Evolutionary conservation across 1,284 basidiomycete species (phyloP), one percentile per base, ranked within the genome.

Genomic region (Paramarasmius palmivorus): DNA sequence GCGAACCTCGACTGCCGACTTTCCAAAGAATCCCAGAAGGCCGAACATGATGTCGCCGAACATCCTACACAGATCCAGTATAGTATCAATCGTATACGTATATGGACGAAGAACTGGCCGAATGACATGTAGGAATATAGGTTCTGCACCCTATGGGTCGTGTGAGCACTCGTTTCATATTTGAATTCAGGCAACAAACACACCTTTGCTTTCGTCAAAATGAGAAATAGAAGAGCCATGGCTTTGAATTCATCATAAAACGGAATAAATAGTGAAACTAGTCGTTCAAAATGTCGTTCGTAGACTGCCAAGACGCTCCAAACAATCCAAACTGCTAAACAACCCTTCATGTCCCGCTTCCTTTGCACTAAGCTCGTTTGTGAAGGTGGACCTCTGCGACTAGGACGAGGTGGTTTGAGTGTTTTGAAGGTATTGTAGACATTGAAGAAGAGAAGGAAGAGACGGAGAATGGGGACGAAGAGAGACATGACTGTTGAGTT

Each of bases 361-460:
- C 90, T 74, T 67, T 88, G 84, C 75, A 7, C 84, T 84, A 58
- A 17, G 34, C 55, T 53, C 22, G 49, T 25, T 32, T 50, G 44
- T 4, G 44, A 46, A 26, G 44, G 44, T 17, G 32, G 4, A 12
- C 40, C 49, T 10, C 34, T 83, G 78, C 25, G 75, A 44, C 83
- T 88, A 2, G 79, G 76, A 39, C 78, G 79, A 1, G 89, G 88
- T 2, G 68, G 67, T 63, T 87, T 88, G 55, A 92, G 74, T 0
- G 83, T 86, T 73, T 93, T 93, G 77, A 84, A 92, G 1, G 90
- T 87, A 57, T 90, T 87, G 60, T 86, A 92, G 38, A 92, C 75
- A 66, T 92, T 92, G 60, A 88, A 73, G 67, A 90, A 85, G 37
- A 91, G 76, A 69, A 90, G 80, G 57, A 77, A 74, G 56, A 87